These are phyloP conservation scores for Aspergillus ustus DNA, from an alignment of 2,329 filamentous ascomycete species.

Conservation along the genomic window DNA sequence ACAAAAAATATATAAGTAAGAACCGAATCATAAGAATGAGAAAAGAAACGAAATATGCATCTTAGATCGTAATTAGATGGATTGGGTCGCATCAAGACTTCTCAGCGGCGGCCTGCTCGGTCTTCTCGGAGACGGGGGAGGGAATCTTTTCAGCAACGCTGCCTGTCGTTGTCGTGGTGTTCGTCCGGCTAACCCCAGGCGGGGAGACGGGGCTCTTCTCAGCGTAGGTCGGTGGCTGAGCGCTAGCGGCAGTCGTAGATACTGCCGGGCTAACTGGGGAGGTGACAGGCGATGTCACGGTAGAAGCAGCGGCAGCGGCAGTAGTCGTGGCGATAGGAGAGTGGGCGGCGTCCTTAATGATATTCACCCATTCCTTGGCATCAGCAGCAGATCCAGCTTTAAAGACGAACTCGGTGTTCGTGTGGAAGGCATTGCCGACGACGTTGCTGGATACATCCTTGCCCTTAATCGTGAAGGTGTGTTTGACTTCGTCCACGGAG, in stretches of 20 bases:
- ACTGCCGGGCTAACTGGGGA: slow-evolving; percentile 5
- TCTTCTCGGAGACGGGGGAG: slow-evolving; percentile 16
- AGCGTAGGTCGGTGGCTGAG: slow-evolving; percentile 31
- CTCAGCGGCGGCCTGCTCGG: neutral
- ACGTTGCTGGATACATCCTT: slow-evolving; percentile 83
- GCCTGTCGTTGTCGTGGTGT: slow-evolving; percentile 13
- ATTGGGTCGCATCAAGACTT: neutral
- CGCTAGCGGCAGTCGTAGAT: slow-evolving; percentile 12
- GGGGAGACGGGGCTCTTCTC: slow-evolving; percentile 27
- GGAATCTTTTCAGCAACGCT: slow-evolving; percentile 7
- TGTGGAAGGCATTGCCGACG: slow-evolving; percentile 78
- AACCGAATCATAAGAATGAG: neutral
- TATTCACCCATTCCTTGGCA: slow-evolving; percentile 81
- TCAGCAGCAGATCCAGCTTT: slow-evolving; percentile 82
- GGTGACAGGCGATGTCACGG: slow-evolving; percentile 14
- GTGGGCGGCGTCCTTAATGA: slow-evolving; percentile 58
- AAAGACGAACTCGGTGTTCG: slow-evolving; percentile 80
- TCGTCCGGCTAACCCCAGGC: slow-evolving; percentile 13
- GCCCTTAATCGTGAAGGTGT: slow-evolving; percentile 93
- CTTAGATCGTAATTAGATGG: slow-evolving; percentile 4
- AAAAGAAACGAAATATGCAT: neutral
- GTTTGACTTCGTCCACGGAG: slow-evolving; percentile 74
- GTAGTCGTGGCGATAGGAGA: slow-evolving; percentile 20
- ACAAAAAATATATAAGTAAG: neutral
- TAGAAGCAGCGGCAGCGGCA: slow-evolving; percentile 17